These are phyloP conservation scores for Mallotus japonicus DNA, from an alignment of 441 rosid genomes.

Conservation along the genomic window DNA sequence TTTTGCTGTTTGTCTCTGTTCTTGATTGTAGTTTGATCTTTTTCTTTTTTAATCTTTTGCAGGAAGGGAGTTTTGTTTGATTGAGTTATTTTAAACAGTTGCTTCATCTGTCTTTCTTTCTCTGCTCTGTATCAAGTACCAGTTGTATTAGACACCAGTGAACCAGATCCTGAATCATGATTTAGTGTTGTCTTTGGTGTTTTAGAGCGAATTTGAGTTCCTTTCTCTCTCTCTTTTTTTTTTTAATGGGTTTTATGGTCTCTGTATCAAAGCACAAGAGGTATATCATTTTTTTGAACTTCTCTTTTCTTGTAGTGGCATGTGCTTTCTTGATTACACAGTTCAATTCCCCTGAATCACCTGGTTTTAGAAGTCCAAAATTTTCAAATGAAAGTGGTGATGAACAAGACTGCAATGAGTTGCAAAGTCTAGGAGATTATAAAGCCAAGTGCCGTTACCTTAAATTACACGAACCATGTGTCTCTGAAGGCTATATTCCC, in stretches of 20 bases:
- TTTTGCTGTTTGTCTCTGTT: background rate
- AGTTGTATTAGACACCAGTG: background rate
- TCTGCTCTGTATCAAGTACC: conserved; percentile 6
- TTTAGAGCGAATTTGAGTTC: background rate
- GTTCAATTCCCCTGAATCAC: conserved; percentile 22
- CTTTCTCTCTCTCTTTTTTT: conserved; percentile 11
- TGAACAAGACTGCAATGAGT: conserved; percentile 31
- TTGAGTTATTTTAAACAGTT: background rate
- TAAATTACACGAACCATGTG: conserved; percentile 46
- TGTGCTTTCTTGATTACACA: conserved; percentile 26
- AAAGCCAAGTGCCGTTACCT: conserved; percentile 49
- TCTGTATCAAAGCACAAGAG: conserved; percentile 24
- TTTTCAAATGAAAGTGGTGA: background rate
- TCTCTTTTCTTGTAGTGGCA: conserved; percentile 39
- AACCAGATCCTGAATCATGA: conserved; percentile 19
- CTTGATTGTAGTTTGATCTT: background rate
- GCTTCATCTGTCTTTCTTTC: background rate
- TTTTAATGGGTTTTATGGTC: conserved; percentile 31
- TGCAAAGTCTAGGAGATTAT: conserved; percentile 37
- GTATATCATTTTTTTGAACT: conserved; percentile 38
- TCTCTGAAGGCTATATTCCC: conserved; percentile 59
- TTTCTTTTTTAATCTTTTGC: conserved; percentile 1
- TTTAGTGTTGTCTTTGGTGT: background rate
- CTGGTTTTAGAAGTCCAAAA: conserved; percentile 19
- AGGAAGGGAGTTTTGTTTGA: background rate